These are phyloP conservation scores for Zygoascus tannicola DNA, from an alignment of 805 yeast genomes.

Conservation along the genomic window DNA sequence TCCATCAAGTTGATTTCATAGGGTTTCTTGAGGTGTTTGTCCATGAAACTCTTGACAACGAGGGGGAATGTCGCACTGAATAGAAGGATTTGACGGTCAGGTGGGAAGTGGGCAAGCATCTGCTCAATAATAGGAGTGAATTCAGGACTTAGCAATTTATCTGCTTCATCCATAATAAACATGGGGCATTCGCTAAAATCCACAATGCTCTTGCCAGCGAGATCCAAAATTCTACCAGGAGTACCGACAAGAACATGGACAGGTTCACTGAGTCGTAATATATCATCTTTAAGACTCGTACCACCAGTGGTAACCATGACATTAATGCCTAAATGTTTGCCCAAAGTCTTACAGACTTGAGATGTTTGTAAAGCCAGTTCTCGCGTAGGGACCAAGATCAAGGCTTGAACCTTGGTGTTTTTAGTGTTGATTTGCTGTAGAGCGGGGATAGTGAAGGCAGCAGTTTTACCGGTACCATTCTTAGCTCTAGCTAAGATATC, in stretches of 20 bases:
- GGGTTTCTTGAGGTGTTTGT: conserved; percentile 78
- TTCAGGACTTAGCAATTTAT: conserved; percentile 87
- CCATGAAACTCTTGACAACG: conserved; percentile 88
- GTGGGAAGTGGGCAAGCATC: conserved; percentile 72
- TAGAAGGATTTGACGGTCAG: conserved; percentile 70
- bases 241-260: conserved; percentile 95
- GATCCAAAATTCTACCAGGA: conserved; percentile 93
- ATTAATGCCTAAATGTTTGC: conserved; percentile 83
- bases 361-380: conserved; percentile 96
- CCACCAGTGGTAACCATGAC: conserved; percentile 99
- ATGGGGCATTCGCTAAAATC: conserved; percentile 78
- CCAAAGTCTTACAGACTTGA: conserved; percentile 91
- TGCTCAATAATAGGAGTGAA: conserved; percentile 82
- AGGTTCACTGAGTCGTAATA: conserved; percentile 81
- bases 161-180: conserved; percentile 98
- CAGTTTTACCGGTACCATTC: conserved; percentile 98
- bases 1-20: conserved; percentile 97
- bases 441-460: conserved; percentile 91
- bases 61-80: conserved; percentile 96
- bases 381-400: conserved; percentile 93
- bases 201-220: conserved; percentile 80
- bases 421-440: conserved; percentile 84
- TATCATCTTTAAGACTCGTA: conserved; percentile 87
- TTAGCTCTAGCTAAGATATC: conserved; percentile 96
- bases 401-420: conserved; percentile 74